Conservation (phyloP, 139 green algal species). For the Micractinium sp. region DNA sequence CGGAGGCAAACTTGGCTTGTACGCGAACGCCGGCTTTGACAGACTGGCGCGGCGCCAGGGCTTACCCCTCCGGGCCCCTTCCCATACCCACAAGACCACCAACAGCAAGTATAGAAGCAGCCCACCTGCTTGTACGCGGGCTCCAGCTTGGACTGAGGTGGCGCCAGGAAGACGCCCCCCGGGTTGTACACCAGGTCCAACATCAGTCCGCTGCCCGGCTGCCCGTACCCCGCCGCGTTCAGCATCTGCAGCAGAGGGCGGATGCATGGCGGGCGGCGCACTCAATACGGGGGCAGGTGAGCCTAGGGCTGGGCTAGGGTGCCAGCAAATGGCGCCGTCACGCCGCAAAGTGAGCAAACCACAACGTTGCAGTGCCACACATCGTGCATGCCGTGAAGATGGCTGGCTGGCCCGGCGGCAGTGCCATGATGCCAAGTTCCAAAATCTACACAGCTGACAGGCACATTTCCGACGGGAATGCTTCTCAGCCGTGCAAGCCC, state of each 20-base stretch:
- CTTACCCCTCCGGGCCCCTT: no score
- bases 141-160: constrained; percentile 58
- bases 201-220: constrained; percentile 65
- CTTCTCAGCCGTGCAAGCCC: not conserved
- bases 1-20: no score
- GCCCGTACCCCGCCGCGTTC: constrained; percentile 89
- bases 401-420: no score
- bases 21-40: not conserved
- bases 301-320: no score
- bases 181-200: constrained; percentile 99
- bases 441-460: no score
- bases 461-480: no score
- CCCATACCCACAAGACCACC: not conserved
- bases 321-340: no score
- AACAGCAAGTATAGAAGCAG: not conserved
- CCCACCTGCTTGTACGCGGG: constrained; percentile 38
- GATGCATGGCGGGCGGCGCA: not conserved
- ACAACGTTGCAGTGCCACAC: no score
- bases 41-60: not conserved
- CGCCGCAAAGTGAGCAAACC: no score
- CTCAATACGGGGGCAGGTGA: constrained; percentile 18
- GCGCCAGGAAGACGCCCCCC: constrained; percentile 76
- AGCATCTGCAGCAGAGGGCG: constrained; percentile 54
- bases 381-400: no score
- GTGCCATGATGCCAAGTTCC: no score